Percentiles rank a stretch among this genome's conserved stretches.
Conservation (phyloP, 2,329 filamentous ascomycete genomes). For the Diaporthe longicolla region DNA sequence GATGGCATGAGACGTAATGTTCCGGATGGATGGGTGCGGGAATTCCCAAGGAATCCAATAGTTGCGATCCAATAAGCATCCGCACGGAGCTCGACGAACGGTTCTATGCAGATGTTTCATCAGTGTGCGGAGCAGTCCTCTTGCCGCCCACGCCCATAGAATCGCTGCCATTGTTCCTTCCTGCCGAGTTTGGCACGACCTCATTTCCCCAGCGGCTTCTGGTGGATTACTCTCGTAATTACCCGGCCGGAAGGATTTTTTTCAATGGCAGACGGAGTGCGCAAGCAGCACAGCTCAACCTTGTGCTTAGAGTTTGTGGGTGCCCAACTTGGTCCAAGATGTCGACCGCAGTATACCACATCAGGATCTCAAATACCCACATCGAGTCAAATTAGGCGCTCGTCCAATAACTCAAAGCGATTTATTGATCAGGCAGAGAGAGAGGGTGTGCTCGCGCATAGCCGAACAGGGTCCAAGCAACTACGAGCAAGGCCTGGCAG, state of each 20-base stretch:
- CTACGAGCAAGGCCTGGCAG: constrained; percentile 11
- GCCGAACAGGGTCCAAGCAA: constrained; percentile 31
- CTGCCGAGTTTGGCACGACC: background rate
- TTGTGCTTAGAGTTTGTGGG: background rate
- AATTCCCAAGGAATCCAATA: constrained; percentile 18
- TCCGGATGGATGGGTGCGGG: constrained; percentile 9
- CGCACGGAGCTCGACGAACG: constrained; percentile 16
- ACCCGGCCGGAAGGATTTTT: background rate
- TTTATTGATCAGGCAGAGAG: constrained; percentile 20
- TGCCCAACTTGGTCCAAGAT: constrained; percentile 21
- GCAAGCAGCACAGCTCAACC: background rate
- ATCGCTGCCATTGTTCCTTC: constrained; percentile 4
- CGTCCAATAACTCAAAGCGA: constrained; percentile 6
- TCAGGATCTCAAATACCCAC: constrained; percentile 29
- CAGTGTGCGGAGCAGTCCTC: constrained; percentile 14
- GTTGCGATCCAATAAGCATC: constrained; percentile 29
- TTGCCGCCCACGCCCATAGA: background rate
- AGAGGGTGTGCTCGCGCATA: constrained; percentile 25
- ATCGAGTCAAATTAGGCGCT: constrained; percentile 24
- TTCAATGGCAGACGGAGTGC: background rate
- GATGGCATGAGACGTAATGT: constrained; percentile 7
- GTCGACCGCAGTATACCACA: background rate
- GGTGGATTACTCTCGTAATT: background rate
- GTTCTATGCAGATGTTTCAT: constrained; percentile 26
- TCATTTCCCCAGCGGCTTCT: background rate